Conservation (phyloP, 345 rosid genomes). For the Heritiera fomes region DNA sequence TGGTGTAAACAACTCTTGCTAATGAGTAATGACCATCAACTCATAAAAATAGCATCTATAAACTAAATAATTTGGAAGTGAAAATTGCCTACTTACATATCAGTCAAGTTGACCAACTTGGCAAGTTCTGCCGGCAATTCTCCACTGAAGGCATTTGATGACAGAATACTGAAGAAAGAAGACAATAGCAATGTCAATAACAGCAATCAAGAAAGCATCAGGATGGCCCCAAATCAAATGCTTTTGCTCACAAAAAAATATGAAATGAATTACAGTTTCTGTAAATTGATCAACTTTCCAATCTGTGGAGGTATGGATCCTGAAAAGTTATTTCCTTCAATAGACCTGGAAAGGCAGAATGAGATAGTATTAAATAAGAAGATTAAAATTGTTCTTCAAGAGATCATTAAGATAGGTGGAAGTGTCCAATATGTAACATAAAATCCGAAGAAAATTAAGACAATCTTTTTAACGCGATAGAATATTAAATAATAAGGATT, state of each 20-base stretch:
- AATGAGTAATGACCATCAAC: not conserved
- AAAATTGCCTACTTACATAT: conserved; percentile 53
- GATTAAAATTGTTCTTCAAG: not conserved
- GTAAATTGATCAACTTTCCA: conserved; percentile 52
- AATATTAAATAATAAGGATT: not conserved
- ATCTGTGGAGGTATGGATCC: conserved; percentile 79
- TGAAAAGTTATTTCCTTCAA: conserved; percentile 75
- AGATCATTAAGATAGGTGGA: not conserved
- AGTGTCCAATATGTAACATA: not conserved
- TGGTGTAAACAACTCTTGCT: not conserved
- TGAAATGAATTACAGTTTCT: conserved; percentile 55
- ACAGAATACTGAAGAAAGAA: conserved; percentile 47
- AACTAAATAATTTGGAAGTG: not conserved
- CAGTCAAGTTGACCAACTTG: conserved; percentile 62
- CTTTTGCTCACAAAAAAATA: conserved; percentile 18
- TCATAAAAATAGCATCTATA: conserved; percentile 1
- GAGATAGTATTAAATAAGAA: not conserved
- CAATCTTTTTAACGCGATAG: not conserved
- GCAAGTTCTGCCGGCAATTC: conserved; percentile 51
- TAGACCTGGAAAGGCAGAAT: conserved; percentile 56
- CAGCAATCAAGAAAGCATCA: not conserved
- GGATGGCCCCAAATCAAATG: conserved; percentile 1
- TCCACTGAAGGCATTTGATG: conserved; percentile 78
- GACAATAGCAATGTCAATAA: conserved; percentile 8
- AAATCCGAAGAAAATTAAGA: conserved; percentile 11